Evolutionary conservation across 2,329 filamentous ascomycete genomes (phyloP).

Genomic region (Macroventuria anomochaeta): DNA sequence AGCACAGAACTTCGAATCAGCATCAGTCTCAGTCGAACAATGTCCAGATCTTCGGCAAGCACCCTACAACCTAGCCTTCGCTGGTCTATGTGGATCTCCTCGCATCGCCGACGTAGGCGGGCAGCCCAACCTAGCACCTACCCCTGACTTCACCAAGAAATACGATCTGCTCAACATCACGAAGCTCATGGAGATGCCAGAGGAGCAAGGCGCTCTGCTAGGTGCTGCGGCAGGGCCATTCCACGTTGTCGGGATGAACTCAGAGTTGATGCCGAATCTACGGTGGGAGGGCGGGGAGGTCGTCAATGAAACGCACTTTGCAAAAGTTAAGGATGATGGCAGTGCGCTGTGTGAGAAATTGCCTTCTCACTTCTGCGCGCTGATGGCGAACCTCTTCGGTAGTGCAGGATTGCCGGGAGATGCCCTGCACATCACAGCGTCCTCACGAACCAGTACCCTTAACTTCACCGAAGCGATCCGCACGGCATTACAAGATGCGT

Average conservation of each 20-base stretch:
- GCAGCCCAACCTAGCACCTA: slow-evolving; percentile 38
- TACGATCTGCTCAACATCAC: slow-evolving; percentile 17
- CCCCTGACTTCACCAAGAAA: slow-evolving; percentile 17
- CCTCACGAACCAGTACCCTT: slow-evolving; percentile 14
- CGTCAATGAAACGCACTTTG: slow-evolving; percentile 16
- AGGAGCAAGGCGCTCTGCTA: slow-evolving; percentile 16
- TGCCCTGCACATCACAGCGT: slow-evolving; percentile 22
- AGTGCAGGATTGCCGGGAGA: slow-evolving; percentile 17
- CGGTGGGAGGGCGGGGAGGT: slow-evolving; percentile 8
- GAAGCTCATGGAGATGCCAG: slow-evolving; percentile 22
- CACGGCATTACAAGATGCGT: slow-evolving; percentile 15
- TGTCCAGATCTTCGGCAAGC: slow-evolving; percentile 49
- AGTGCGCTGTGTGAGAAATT: slow-evolving; percentile 14
- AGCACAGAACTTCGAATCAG: neutral
- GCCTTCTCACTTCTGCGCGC: slow-evolving; percentile 18
- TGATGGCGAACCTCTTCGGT: slow-evolving; percentile 29
- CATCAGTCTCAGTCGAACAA: slow-evolving; percentile 24
- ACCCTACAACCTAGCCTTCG: slow-evolving; percentile 50
- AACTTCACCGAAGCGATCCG: slow-evolving; percentile 25
- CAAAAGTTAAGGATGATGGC: slow-evolving; percentile 17
- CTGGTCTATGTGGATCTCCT: slow-evolving; percentile 51
- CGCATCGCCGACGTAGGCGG: slow-evolving; percentile 56
- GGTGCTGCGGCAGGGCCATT: slow-evolving; percentile 27
- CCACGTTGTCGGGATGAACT: slow-evolving; percentile 23
- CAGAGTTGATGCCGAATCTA: slow-evolving; percentile 24